These are phyloP conservation scores for Hyaloscypha hepaticicola DNA, from an alignment of 495 filamentous ascomycete species.

Conservation along the genomic window DNA sequence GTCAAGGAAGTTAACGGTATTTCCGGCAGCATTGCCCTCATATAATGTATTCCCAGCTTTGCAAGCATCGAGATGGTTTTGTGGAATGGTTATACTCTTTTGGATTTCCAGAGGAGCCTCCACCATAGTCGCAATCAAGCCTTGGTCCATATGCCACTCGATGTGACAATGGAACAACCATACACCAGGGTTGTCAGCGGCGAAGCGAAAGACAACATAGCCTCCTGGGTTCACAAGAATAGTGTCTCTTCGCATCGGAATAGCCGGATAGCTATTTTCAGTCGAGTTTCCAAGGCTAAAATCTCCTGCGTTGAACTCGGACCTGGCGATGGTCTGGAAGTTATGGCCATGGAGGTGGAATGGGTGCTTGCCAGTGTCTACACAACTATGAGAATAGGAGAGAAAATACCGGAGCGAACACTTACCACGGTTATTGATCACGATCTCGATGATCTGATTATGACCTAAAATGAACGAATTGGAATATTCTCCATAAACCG, in stretches of 20 bases:
- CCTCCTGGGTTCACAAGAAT: conserved; percentile 51
- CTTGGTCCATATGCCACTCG: conserved; percentile 75
- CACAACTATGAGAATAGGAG: conserved; percentile 21
- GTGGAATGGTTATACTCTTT: conserved; percentile 51
- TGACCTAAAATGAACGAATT: conserved; percentile 64
- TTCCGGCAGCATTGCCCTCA: conserved; percentile 69
- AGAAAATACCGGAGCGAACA: conserved; percentile 37
- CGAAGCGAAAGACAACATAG: conserved; percentile 57
- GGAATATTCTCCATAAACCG: conserved; percentile 67
- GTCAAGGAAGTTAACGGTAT: conserved; percentile 57
- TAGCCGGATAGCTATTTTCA: conserved; percentile 31
- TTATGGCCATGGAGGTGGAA: conserved; percentile 69
- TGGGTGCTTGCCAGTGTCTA: conserved; percentile 39
- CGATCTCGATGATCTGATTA: conserved; percentile 67
- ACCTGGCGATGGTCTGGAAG: conserved; percentile 67
- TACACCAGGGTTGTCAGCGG: conserved; percentile 65
- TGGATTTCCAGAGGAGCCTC: conserved; percentile 53
- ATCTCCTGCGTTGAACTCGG: conserved; percentile 35
- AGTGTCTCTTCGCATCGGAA: conserved; percentile 55
- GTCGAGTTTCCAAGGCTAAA: conserved; percentile 40
- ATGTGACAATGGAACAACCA: conserved; percentile 83
- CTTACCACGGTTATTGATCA: conserved; percentile 72
- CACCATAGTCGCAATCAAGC: conserved; percentile 67
- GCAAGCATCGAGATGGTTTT: conserved; percentile 61
- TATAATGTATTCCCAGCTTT: conserved; percentile 42